Evolutionary conservation across 345 rosid genomes (phyloP), one percentile per base, ranked within the genome.

Genomic region (Gossypium herbaceum): DNA sequence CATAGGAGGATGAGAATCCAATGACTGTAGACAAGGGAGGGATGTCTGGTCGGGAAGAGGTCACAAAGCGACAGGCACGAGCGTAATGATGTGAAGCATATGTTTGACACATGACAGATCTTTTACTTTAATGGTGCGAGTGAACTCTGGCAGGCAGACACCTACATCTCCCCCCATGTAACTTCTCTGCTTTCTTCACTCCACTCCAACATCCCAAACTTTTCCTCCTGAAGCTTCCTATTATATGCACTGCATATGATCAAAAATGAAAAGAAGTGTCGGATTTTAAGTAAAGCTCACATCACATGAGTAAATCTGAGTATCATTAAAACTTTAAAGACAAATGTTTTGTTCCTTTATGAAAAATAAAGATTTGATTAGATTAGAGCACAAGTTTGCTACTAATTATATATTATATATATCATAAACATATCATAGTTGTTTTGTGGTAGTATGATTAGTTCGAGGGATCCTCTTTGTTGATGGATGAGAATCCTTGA

Each of bases 391-490:
- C 24, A 17, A 19, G 59, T 55, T 55, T 48, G 52, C 7, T 34
- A 34, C 41, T 34, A 34, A 34, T 34, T 34, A 48, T 48, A 48
- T 48, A 48, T 48, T 47, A 2, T 9, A 2, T 8, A 2, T 8
- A 13, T 27, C 24, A 24, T 13, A 7, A 22, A 8, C 51, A 48
- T 2, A 48, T 19, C 43, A n/a, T 25, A 65, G 20, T n/a, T 43
- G 52, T n/a, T 44, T 17, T 51, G 57, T 70, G 73, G 19, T 34
- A 24, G 45, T 17, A 55, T 73, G 72, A 44, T 80, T 50, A 64
- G 27, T 48, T 50, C 61, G 74, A 41, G 47, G 77, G 70, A 73
- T 71, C 63, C 34, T 59, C 4, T 41, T 51, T 68, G 59, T 17
- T 12, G 9, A 54, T 17, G 29, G 58, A 16, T 16, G 27, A 24